A percentile compares a stretch with the other conserved stretches of the same genome.
Conservation (phyloP, 2,329 filamentous ascomycete species). For the Fusarium sp. region DNA sequence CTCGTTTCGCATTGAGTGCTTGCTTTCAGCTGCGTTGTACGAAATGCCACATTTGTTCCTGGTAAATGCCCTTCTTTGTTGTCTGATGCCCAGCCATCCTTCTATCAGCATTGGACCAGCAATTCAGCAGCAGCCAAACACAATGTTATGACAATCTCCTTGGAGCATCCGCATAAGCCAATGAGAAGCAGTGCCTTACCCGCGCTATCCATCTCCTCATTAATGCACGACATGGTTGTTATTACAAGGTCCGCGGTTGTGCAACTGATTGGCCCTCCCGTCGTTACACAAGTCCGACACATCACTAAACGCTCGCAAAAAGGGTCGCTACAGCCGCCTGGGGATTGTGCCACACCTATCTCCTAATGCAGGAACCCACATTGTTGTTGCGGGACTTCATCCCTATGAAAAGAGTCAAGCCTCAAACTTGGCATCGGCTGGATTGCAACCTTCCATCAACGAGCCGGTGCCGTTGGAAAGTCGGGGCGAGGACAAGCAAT, state of each 20-base stretch:
- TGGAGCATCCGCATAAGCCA: slow-evolving; percentile 5
- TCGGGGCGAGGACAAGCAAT: slow-evolving; percentile 20
- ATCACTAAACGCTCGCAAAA: slow-evolving; percentile 13
- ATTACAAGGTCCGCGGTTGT: slow-evolving; percentile 3
- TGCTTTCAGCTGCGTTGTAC: background rate
- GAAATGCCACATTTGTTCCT: background rate
- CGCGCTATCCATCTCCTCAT: background rate
- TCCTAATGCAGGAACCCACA: slow-evolving; percentile 44
- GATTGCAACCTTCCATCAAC: background rate
- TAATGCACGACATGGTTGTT: slow-evolving; percentile 8
- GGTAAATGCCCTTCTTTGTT: background rate
- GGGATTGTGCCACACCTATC: slow-evolving; percentile 14
- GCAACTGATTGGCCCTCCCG: slow-evolving; percentile 23
- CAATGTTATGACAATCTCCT: background rate
- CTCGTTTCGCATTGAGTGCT: slow-evolving; percentile 28
- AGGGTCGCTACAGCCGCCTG: slow-evolving; percentile 13
- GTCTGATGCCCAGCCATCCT: background rate
- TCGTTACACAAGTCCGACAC: slow-evolving; percentile 33
- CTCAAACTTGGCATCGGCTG: slow-evolving; percentile 30
- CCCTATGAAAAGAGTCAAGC: slow-evolving; percentile 14
- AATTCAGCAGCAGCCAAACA: background rate
- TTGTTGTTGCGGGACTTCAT: background rate
- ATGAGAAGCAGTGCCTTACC: background rate
- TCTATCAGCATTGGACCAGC: background rate
- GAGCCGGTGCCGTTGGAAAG: slow-evolving; percentile 9